phyloP scores from a whole-genome alignment of 1,284 basidiomycete genomes.

The Ganoderma resinaceum region DNA sequence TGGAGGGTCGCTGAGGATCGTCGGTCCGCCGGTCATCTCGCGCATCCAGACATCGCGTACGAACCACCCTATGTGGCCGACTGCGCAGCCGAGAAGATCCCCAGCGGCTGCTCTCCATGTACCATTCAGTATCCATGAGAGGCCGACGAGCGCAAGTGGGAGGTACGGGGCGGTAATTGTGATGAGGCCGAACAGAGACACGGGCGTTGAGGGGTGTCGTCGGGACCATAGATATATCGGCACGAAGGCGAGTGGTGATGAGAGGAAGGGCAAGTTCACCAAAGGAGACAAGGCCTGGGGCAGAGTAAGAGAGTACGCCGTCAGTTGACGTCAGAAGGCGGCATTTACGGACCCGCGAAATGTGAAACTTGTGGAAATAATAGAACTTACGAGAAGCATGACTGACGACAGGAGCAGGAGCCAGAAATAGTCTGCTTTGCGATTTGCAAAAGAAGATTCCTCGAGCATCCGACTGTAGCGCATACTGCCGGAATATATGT shows the following conservation, averaged over 20 bases:
- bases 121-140: conserved; percentile 91
- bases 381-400: conserved; percentile 78
- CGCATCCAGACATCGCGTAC: conserved; percentile 93
- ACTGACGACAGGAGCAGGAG: conserved; percentile 81
- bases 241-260: conserved; percentile 88
- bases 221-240: conserved; percentile 98
- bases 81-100: conserved; percentile 88
- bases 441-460: conserved; percentile 93
- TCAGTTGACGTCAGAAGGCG: neutral
- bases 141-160: conserved; percentile 87
- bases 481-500: conserved; percentile 66
- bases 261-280: conserved; percentile 90
- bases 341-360: neutral
- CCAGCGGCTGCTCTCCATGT: conserved; percentile 87
- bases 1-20: conserved; percentile 82
- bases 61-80: conserved; percentile 94
- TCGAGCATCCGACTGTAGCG: conserved; percentile 96
- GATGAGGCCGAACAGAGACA: conserved; percentile 93
- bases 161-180: conserved; percentile 97
- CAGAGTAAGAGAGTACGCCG: neutral
- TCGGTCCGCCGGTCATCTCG: conserved; percentile 85
- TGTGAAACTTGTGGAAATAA: neutral
- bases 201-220: conserved; percentile 92
- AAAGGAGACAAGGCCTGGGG: conserved; percentile 80
- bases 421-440: conserved; percentile 94